phyloP scores from a whole-genome alignment of 495 filamentous ascomycete species.

The Penicillium bialowiezense region DNA sequence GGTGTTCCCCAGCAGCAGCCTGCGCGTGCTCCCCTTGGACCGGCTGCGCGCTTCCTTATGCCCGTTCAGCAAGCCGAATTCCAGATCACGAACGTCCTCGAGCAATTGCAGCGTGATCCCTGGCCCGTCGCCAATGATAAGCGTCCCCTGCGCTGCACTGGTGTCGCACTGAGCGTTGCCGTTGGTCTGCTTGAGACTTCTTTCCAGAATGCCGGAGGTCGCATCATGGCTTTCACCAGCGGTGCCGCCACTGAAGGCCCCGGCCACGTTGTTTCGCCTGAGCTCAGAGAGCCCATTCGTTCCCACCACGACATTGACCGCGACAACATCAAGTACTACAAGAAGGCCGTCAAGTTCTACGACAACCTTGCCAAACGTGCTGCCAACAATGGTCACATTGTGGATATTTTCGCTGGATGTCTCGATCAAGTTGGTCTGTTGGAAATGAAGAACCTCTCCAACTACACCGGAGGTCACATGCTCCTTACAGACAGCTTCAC shows the following conservation, averaged over 20 bases:
- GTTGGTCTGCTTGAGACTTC: slow-evolving; percentile 89
- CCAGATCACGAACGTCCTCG: slow-evolving; percentile 94
- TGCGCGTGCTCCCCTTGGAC: slow-evolving; percentile 75
- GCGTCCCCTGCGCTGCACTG: slow-evolving; percentile 89
- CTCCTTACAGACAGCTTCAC: slow-evolving; percentile 99
- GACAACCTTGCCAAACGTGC: slow-evolving; percentile 94
- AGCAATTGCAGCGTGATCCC: slow-evolving; percentile 95
- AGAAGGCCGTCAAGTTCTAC: slow-evolving; percentile 99
- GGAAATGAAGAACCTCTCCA: slow-evolving; percentile 98
- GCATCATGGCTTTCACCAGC: slow-evolving; percentile 97
- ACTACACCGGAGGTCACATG: slow-evolving; percentile 97
- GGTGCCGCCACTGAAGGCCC: slow-evolving; percentile 95
- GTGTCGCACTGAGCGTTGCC: slow-evolving; percentile 92
- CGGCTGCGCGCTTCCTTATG: slow-evolving; percentile 86
- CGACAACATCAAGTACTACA: slow-evolving; percentile 99
- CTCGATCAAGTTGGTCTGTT: slow-evolving; percentile 96
- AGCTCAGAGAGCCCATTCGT: slow-evolving; percentile 93
- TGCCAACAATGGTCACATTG: slow-evolving; percentile 93
- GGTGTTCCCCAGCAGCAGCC: slow-evolving; percentile 65
- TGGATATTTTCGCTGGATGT: slow-evolving; percentile 98
- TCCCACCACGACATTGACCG: slow-evolving; percentile 99
- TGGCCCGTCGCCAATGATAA: slow-evolving; percentile 97
- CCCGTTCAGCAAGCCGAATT: slow-evolving; percentile 97
- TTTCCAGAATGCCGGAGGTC: slow-evolving; percentile 91
- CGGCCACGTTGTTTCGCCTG: slow-evolving; percentile 95